Evolutionary conservation across 2,329 filamentous ascomycete species (phyloP).

Genomic region (Neophaeococcomyces aloes): DNA sequence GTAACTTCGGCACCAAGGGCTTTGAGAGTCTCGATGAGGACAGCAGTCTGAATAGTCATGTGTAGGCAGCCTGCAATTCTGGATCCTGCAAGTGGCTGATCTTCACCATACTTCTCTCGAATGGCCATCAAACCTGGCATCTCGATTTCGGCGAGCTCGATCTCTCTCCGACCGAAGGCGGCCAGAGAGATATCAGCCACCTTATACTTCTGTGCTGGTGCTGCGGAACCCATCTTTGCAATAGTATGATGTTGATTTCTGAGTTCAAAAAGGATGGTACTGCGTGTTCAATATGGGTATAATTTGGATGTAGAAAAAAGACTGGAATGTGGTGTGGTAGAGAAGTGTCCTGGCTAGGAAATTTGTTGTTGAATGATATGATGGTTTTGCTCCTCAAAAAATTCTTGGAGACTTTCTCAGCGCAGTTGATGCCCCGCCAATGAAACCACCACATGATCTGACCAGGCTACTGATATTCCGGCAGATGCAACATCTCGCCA

Average conservation of each 20-base stretch:
- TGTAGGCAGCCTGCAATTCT: conserved; percentile 96
- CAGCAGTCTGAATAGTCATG: conserved; percentile 99
- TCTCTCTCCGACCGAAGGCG: conserved; percentile 98
- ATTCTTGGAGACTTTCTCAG: conserved; percentile 2
- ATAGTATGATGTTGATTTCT: too few relatives aligned
- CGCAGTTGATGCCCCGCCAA: conserved; percentile 4
- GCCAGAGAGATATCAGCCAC: conserved; percentile 96
- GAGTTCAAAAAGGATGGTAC: too few relatives aligned
- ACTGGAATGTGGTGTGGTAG: background rate
- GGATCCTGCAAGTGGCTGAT: conserved; percentile 89
- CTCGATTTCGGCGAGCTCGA: conserved; percentile 90
- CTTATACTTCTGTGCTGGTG: conserved; percentile 90
- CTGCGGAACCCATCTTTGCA: conserved; percentile 51
- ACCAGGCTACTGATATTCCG: too few relatives aligned
- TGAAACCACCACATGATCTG: background rate
- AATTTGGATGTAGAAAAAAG: background rate
- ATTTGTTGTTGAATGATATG: background rate
- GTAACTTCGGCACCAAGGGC: conserved; percentile 95
- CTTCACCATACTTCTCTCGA: conserved; percentile 75
- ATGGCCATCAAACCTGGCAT: conserved; percentile 98
- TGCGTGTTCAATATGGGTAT: too few relatives aligned
- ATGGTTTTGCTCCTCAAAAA: conserved; percentile 1
- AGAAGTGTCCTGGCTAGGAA: background rate
- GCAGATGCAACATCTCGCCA: too few relatives aligned
- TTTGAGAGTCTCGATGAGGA: conserved; percentile 95